phyloP scores from a whole-genome alignment of 108 stramenopile species.

The Mayamaea pseudoterrestris region DNA sequence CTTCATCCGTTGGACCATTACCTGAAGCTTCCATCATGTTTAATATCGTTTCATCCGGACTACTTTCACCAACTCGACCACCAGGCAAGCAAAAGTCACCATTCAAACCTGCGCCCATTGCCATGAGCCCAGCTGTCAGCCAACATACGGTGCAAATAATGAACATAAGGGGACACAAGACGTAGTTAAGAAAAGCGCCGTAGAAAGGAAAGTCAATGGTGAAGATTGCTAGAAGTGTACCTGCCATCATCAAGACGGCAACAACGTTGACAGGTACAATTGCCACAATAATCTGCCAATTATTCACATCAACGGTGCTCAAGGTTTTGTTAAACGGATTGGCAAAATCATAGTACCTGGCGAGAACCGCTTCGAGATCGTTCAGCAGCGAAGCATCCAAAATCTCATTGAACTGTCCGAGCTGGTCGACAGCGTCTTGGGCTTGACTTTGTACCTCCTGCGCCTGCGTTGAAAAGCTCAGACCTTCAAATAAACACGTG shows the following conservation, averaged over 20 bases:
- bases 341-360: too few species aligned
- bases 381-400: too few species aligned
- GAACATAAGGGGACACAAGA: constrained; percentile 11
- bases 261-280: constrained; percentile 6
- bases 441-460: too few species aligned
- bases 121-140: not conserved
- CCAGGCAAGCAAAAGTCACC: constrained; percentile 14
- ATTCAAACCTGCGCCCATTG: constrained; percentile 8
- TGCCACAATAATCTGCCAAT: constrained; percentile 10
- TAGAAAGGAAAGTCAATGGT: not conserved
- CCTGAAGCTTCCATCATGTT: not conserved
- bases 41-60: not conserved
- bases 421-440: too few species aligned
- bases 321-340: too few species aligned
- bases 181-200: constrained; percentile 3
- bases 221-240: constrained; percentile 1
- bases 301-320: constrained; percentile 2
- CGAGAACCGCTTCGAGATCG: too few species aligned
- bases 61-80: not conserved
- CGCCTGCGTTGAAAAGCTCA: too few species aligned
- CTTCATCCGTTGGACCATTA: not conserved
- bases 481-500: too few species aligned
- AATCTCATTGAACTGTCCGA: too few species aligned
- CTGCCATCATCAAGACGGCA: constrained; percentile 7
- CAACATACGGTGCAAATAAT: not conserved